These are phyloP conservation scores for Chalciporus sphaerocephalus DNA, from an alignment of 768 basidiomycete species.

Conservation along the genomic window DNA sequence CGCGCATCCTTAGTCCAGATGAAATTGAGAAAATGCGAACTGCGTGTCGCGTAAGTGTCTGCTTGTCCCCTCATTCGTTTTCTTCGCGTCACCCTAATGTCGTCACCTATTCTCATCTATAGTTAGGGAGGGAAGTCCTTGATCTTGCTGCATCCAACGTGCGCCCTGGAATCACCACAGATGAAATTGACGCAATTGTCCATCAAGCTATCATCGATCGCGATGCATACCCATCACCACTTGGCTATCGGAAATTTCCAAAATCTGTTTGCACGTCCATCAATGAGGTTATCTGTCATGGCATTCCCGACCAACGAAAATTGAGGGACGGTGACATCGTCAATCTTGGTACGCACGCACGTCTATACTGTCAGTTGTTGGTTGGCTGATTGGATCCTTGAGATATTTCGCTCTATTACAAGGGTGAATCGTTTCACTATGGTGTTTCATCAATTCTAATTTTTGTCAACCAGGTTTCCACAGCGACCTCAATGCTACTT, in stretches of 20 bases:
- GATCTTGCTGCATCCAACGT: slow-evolving; percentile 85
- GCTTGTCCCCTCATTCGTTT: not conserved
- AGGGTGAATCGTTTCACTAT: slow-evolving; percentile 45
- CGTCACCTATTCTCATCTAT: not conserved
- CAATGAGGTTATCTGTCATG: slow-evolving; percentile 97
- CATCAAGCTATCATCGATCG: slow-evolving; percentile 89
- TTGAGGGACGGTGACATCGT: slow-evolving; percentile 92
- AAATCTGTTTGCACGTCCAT: slow-evolving; percentile 98
- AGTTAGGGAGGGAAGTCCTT: slow-evolving; percentile 91
- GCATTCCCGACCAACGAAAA: slow-evolving; percentile 84
- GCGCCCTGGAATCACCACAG: slow-evolving; percentile 90
- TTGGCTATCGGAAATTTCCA: slow-evolving; percentile 88
- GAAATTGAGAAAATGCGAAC: slow-evolving; percentile 89
- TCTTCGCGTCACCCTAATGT: not conserved
- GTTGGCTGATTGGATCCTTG: slow-evolving; percentile 14
- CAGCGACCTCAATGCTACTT: slow-evolving; percentile 89
- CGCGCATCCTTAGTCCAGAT: slow-evolving; percentile 59
- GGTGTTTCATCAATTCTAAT: not conserved
- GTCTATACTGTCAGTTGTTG: slow-evolving; percentile 5
- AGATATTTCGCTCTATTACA: slow-evolving; percentile 80
- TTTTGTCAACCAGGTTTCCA: slow-evolving; percentile 61
- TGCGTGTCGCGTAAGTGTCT: slow-evolving; percentile 69
- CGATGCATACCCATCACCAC: slow-evolving; percentile 88
- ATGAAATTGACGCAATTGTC: slow-evolving; percentile 90
- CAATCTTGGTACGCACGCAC: slow-evolving; percentile 67